Base-by-base conservation (phyloP, 2,329 filamentous ascomycete species). In the Alternaria sp. region DNA sequence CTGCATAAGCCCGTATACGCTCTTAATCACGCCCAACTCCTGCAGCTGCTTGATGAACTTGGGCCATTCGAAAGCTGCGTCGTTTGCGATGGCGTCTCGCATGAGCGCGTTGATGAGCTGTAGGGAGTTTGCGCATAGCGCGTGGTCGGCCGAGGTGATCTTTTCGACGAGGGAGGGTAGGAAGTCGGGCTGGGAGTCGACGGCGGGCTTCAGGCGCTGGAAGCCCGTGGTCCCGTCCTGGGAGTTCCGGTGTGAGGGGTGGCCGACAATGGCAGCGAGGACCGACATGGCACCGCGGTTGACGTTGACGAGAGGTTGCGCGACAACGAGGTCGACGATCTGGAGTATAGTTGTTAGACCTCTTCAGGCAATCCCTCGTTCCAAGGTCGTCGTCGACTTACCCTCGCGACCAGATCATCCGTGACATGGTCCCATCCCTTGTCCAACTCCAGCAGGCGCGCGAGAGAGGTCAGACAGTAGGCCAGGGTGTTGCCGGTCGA, bases 211-310 rank as follows among this genome's bases (percentile, higher is more conserved):
- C 69, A 99, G 84, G 17, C 94, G 94, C 67, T 93, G 90, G 81
- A 97, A 97, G 28, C 96, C 96, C 79, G 93, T 96, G 17, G 87
- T 86, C 19, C 89, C 89, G 3, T 89, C 86, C 61, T 86, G 81
- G 7, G 85, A 82, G 54, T 79, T 73, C 71, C 81, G 79, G 58
- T 81, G 80, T 76, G 93, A 89, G 26, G 93, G 93, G 80, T 96
- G 91, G 66, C 93, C 91, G 56, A 99, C 95, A 61, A 98, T 90
- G 12, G 94, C 93, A 50, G 97, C 95, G 59, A 99, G 87, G 65
- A 99, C 96, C 50, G 93, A 95, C 92, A 99, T 97, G 75, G 95
- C 95, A 74, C 96, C 96, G 68, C 96, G 89, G 64, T 99, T 88
- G 76, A 98, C 97, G 79, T 99, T 99, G 81, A 99, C 96, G 65